Conservation (phyloP, 1,139 yeast genomes). For the Yamadazyma jaroonii region DNA sequence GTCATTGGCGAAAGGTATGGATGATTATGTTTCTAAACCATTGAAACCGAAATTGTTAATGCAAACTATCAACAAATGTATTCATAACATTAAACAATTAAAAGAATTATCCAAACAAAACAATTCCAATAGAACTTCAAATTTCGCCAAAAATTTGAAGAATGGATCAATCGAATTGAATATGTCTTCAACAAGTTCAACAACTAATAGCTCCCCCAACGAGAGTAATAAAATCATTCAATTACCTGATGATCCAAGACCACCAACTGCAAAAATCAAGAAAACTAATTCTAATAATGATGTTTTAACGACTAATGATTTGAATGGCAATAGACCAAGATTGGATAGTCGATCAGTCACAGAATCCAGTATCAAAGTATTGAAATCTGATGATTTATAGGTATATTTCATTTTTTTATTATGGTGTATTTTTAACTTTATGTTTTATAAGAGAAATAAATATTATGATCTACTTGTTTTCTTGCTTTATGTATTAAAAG, state of each 20-base stretch:
- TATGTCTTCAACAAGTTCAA: constrained; percentile 7
- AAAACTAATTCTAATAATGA: constrained; percentile 31
- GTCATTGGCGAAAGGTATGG: constrained; percentile 87
- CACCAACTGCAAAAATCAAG: constrained; percentile 19
- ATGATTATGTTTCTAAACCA: constrained; percentile 84
- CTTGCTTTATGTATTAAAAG: not conserved
- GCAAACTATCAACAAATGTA: constrained; percentile 82
- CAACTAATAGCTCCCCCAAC: constrained; percentile 13
- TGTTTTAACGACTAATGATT: constrained; percentile 11
- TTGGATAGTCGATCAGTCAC: constrained; percentile 32
- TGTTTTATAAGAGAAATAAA: not conserved
- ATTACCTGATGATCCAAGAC: constrained; percentile 12
- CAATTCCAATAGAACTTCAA: constrained; percentile 44
- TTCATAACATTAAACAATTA: constrained; percentile 62
- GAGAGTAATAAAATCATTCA: constrained; percentile 8
- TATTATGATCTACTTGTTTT: not conserved
- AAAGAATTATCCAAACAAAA: constrained; percentile 53
- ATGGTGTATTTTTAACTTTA: constrained; percentile 1
- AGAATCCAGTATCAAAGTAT: constrained; percentile 22
- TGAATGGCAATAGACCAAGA: constrained; percentile 26
- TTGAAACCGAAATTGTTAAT: constrained; percentile 77
- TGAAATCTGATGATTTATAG: constrained; percentile 1
- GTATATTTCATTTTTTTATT: not conserved
- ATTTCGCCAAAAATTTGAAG: constrained; percentile 47
- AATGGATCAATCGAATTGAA: constrained; percentile 28